These are phyloP conservation scores for Diaporthe vaccinii DNA, from an alignment of 2,329 filamentous ascomycete genomes.

Conservation along the genomic window DNA sequence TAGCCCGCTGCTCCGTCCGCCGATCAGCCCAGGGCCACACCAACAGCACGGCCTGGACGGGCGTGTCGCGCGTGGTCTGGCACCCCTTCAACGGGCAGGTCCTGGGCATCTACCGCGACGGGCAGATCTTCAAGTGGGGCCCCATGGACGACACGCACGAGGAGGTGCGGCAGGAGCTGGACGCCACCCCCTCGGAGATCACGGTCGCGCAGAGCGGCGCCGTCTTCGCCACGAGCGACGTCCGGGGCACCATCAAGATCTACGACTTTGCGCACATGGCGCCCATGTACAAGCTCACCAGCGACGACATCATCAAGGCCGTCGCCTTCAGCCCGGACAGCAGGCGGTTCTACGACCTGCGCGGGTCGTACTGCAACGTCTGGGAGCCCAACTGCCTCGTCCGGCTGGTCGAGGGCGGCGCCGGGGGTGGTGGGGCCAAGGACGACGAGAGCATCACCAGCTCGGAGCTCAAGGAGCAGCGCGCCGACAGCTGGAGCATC, in stretches of 20 bases:
- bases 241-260: slow-evolving; percentile 42
- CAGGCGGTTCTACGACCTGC: slow-evolving; percentile 44
- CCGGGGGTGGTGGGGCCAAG: not conserved
- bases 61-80: slow-evolving; percentile 43
- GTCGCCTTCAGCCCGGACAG: slow-evolving; percentile 43
- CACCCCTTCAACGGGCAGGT: slow-evolving; percentile 43
- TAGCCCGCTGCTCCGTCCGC: slow-evolving; percentile 42
- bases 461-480: slow-evolving; percentile 21
- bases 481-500: slow-evolving; percentile 15
- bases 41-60: slow-evolving; percentile 4
- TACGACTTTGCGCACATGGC: slow-evolving; percentile 43
- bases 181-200: slow-evolving; percentile 26
- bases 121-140: slow-evolving; percentile 47
- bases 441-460: slow-evolving; percentile 28
- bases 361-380: slow-evolving; percentile 43
- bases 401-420: slow-evolving; percentile 36
- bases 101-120: slow-evolving; percentile 44
- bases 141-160: slow-evolving; percentile 43
- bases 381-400: slow-evolving; percentile 46
- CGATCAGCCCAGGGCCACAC: slow-evolving; percentile 22
- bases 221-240: slow-evolving; percentile 42
- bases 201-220: slow-evolving; percentile 40
- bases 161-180: slow-evolving; percentile 40
- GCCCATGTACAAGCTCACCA: slow-evolving; percentile 43
- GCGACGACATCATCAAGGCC: slow-evolving; percentile 39